Conservation (phyloP, 441 rosid species). For the Erodium chrysanthum region DNA sequence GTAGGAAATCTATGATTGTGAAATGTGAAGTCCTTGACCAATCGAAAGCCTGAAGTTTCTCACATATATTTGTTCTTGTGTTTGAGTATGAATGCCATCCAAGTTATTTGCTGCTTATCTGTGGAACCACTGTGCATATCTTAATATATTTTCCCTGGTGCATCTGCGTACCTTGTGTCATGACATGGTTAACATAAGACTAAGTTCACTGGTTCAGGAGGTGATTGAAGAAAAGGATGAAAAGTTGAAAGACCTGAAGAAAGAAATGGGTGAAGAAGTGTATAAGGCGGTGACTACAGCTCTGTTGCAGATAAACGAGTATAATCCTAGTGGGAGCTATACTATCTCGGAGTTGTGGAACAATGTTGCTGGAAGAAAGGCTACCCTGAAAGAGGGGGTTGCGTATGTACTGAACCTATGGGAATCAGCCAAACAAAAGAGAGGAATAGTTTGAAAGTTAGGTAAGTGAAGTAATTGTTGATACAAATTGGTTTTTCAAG, state of each 20-base stretch:
- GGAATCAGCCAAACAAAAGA: conserved; percentile 34
- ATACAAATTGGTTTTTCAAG: neutral
- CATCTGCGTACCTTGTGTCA: neutral
- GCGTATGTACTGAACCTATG: conserved; percentile 38
- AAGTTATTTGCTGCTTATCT: no score
- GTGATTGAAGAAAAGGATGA: conserved; percentile 54
- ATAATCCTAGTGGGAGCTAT: conserved; percentile 87
- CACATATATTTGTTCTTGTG: no score
- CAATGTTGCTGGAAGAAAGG: conserved; percentile 47
- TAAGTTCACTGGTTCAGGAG: conserved; percentile 36
- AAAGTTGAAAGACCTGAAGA: conserved; percentile 44
- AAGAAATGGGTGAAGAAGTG: conserved; percentile 51
- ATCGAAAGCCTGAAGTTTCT: neutral
- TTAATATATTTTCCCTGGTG: neutral
- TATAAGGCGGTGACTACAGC: conserved; percentile 53
- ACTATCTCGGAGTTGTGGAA: conserved; percentile 71
- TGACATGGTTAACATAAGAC: neutral
- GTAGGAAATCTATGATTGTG: neutral
- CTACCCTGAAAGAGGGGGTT: conserved; percentile 60
- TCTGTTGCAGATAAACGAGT: conserved; percentile 61
- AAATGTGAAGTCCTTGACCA: neutral
- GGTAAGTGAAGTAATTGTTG: neutral
- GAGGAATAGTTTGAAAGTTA: conserved; percentile 18
- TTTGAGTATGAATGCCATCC: no score
- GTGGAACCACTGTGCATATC: neutral